phyloP scores from a whole-genome alignment of 108 stramenopile genomes.

The Pelagomonas calceolata region DNA sequence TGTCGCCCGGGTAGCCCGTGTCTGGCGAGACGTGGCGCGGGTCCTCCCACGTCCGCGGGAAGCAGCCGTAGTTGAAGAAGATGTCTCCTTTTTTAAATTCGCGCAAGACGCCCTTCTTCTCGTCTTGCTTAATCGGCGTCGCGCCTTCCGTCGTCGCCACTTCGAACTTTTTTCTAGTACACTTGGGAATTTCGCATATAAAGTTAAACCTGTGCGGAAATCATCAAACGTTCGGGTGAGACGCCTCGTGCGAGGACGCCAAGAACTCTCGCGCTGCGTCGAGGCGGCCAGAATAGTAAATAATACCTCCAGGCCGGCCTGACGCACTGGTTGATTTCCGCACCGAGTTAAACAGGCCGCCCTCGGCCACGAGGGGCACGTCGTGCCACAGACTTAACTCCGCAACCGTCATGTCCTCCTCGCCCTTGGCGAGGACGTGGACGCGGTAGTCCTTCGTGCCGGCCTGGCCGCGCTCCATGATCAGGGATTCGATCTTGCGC shows the following conservation, averaged over 20 bases:
- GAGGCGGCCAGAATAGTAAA: too few relatives aligned
- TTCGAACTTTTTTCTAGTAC: conserved; percentile 85
- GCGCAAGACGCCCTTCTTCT: conserved; percentile 79
- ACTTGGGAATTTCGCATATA: conserved; percentile 93
- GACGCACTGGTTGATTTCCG: too few relatives aligned
- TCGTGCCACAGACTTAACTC: conserved; percentile 80
- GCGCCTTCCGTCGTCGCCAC: conserved; percentile 86
- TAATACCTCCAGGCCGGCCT: too few relatives aligned
- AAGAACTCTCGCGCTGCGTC: too few relatives aligned
- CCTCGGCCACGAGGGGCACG: conserved; percentile 46
- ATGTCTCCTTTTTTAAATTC: conserved; percentile 88
- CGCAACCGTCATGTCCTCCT: conserved; percentile 7
- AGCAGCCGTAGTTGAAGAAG: conserved; percentile 98
- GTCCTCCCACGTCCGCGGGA: conserved; percentile 97
- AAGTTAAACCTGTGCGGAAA: conserved; percentile 84
- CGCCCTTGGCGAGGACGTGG: conserved; percentile 44
- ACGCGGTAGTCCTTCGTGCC: conserved; percentile 69
- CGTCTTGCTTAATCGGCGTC: conserved; percentile 95
- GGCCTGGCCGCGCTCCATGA: conserved; percentile 48
- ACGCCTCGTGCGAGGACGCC: too few relatives aligned
- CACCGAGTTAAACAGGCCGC: neutral
- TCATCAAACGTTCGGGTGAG: conserved; percentile 50
- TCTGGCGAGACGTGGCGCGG: conserved; percentile 81
- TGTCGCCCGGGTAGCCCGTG: conserved; percentile 81
- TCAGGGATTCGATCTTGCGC: neutral